phyloP scores from a whole-genome alignment of 140 eudicot genomes.

The Stevia rebaudiana region DNA sequence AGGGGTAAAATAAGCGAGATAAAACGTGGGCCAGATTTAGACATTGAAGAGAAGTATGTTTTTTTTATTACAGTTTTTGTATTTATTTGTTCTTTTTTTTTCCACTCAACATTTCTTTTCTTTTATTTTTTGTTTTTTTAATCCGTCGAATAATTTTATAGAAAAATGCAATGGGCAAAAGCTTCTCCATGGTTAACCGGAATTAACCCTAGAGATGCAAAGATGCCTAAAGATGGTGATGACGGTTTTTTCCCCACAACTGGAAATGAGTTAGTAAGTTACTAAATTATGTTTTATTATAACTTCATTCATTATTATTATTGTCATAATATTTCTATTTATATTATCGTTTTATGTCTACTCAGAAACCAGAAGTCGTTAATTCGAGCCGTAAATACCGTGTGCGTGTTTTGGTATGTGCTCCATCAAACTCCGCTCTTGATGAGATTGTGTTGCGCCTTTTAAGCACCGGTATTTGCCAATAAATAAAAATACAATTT shows the following conservation, averaged over 20 bases:
- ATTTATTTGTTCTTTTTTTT: background rate
- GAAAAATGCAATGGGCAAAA: conserved; percentile 65
- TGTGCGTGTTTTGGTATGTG: conserved; percentile 97
- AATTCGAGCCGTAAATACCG: conserved; percentile 88
- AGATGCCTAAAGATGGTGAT: conserved; percentile 90
- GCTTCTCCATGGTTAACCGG: conserved; percentile 93
- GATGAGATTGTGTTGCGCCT: conserved; percentile 94
- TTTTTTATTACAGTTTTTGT: background rate
- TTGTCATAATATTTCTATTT: too few relatives aligned
- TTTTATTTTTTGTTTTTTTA: conserved; percentile 15
- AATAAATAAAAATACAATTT: background rate
- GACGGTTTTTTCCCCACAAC: conserved; percentile 93
- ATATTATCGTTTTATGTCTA: conserved; percentile 8
- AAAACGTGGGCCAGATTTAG: conserved; percentile 75
- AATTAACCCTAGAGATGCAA: conserved; percentile 73
- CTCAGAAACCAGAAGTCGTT: conserved; percentile 91
- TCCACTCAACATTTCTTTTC: background rate
- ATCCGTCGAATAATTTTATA: conserved; percentile 20
- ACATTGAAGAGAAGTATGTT: conserved; percentile 61
- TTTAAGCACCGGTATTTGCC: conserved; percentile 52
- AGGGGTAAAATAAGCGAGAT: conserved; percentile 54
- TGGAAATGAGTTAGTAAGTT: conserved; percentile 78
- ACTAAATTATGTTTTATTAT: background rate
- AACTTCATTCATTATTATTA: background rate
- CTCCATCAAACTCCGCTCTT: conserved; percentile 98